Base-by-base conservation (phyloP, 768 basidiomycete species). In the Russula ochroleuca region DNA sequence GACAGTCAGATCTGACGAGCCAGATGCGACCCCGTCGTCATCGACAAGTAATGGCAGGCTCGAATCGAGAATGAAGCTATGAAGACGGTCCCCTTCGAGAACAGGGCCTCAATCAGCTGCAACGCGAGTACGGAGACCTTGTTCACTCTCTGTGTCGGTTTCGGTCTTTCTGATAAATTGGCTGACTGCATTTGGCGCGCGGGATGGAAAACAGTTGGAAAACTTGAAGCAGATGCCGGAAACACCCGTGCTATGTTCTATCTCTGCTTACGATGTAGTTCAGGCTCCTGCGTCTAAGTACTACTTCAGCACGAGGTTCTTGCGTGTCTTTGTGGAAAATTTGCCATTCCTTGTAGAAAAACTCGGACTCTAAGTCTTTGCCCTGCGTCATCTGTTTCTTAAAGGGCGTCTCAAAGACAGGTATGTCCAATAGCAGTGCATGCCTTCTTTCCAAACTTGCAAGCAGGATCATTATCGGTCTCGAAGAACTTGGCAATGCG, bases 341-440 rank as follows among this genome's bases (percentile, higher is more conserved):
- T 83, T 92, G n/a, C 97, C 97, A 0, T 99, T 95, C 87, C 81
- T 99, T 19, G 94, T 98, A 7, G 86, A 91, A 71, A 88, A 87
- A 68, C 83, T 98, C 31, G 81, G 78, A 4, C 81, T 99, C 72
- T 87, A 94, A 71, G 88, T 98, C 37, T 79, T 28, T 28, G 28
- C 28, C 28, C 28, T 28, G 28, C 28, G 28, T 99, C 23, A 82
- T 97, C 52, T 87, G 87, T 62, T 99, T 99, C 69, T 79, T 92
- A 2, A 83, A 92, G 64, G 95, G 97, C n/a, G 79, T 87, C 17
- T 83, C 83, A 28, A 88, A 71, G 93, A 97, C 69, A 80, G 88
- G 95, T 88, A 60, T 57, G 83, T 73, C 10, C 5, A 48, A 33
- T 37, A 31, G 17, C n/a, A 9, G 33, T 14, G 31, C n/a, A 21